phyloP scores from a whole-genome alignment of 2,329 filamentous ascomycete species.

The Ascochyta pisi region DNA sequence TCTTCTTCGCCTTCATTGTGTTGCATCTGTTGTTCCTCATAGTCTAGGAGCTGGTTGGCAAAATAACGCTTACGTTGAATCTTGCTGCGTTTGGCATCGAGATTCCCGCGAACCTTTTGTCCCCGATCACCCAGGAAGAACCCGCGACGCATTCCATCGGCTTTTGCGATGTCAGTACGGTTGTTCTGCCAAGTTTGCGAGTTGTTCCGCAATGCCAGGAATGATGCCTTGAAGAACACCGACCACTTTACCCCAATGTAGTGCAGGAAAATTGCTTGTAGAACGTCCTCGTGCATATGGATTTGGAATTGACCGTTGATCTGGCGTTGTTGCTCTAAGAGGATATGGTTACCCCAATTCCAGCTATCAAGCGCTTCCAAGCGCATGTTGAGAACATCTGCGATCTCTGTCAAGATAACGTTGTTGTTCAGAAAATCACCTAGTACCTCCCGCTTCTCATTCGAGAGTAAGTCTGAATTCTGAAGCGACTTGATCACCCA shows the following conservation, averaged over 20 bases:
- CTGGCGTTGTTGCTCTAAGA: conserved; percentile 38
- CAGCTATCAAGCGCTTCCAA: conserved; percentile 36
- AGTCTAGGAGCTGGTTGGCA: conserved; percentile 34
- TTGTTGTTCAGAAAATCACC: conserved; percentile 44
- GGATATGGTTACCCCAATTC: conserved; percentile 41
- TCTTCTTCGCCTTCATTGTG: conserved; percentile 42
- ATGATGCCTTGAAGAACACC: conserved; percentile 38
- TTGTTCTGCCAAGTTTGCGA: conserved; percentile 30
- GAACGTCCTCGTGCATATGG: conserved; percentile 41
- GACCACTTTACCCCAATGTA: conserved; percentile 44
- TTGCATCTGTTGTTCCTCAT: conserved; percentile 31
- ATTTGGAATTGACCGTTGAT: conserved; percentile 39
- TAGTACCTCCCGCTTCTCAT: conserved; percentile 44
- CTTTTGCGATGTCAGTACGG: conserved; percentile 23
- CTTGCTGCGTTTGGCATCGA: conserved; percentile 30
- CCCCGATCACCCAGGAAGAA: conserved; percentile 34
- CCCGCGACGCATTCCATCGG: conserved; percentile 28
- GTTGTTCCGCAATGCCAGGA: conserved; percentile 26
- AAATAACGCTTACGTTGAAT: conserved; percentile 35
- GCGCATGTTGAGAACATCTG: conserved; percentile 43
- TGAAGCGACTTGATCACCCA: conserved; percentile 55
- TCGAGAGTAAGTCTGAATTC: conserved; percentile 54
- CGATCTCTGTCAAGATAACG: conserved; percentile 40
- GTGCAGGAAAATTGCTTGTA: conserved; percentile 44
- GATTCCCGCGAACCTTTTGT: conserved; percentile 1